A percentile compares a stretch with the other conserved stretches of the same genome.
phyloP scores from a whole-genome alignment of 2,329 filamentous ascomycete genomes.

The Phaeophleospora eucalypticola region DNA sequence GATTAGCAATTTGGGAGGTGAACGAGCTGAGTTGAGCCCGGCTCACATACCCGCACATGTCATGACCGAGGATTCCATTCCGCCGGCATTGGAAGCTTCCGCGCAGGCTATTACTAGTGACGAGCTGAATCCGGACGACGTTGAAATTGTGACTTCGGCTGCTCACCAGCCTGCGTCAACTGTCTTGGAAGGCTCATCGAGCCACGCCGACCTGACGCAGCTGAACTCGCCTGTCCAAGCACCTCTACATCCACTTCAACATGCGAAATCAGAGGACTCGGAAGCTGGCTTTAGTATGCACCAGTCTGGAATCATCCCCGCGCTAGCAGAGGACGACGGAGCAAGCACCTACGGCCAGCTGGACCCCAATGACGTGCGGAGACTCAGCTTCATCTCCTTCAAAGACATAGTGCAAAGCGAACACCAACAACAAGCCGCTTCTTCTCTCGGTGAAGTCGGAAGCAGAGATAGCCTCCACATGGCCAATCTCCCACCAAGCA shows the following conservation, averaged over 20 bases:
- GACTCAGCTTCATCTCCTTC: constrained; percentile 93
- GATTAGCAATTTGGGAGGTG: constrained; percentile 54
- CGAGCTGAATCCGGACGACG: constrained; percentile 77
- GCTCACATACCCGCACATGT: constrained; percentile 86
- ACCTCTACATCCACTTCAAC: constrained; percentile 8
- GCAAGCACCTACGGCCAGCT: constrained; percentile 73
- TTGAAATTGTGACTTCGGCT: constrained; percentile 87
- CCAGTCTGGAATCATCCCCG: constrained; percentile 72
- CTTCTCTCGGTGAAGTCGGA: constrained; percentile 46
- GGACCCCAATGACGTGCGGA: constrained; percentile 72
- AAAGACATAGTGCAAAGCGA: constrained; percentile 89
- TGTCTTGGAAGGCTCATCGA: constrained; percentile 42
- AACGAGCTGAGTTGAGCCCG: constrained; percentile 69
- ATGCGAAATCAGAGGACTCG: constrained; percentile 18
- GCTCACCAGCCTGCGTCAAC: constrained; percentile 72
- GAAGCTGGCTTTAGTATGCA: constrained; percentile 71
- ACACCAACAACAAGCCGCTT: constrained; percentile 44
- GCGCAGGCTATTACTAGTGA: constrained; percentile 87
- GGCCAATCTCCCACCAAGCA: constrained; percentile 15
- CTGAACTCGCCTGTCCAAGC: constrained; percentile 17
- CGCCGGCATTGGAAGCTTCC: constrained; percentile 83
- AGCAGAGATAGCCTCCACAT: constrained; percentile 65
- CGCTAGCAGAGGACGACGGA: constrained; percentile 49
- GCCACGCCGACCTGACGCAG: constrained; percentile 27
- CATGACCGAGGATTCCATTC: constrained; percentile 89